A percentile compares a stretch with the other conserved stretches of the same genome.
Conservation (phyloP, 1,139 yeast species). For the Casaregolazyma suthepensis region DNA sequence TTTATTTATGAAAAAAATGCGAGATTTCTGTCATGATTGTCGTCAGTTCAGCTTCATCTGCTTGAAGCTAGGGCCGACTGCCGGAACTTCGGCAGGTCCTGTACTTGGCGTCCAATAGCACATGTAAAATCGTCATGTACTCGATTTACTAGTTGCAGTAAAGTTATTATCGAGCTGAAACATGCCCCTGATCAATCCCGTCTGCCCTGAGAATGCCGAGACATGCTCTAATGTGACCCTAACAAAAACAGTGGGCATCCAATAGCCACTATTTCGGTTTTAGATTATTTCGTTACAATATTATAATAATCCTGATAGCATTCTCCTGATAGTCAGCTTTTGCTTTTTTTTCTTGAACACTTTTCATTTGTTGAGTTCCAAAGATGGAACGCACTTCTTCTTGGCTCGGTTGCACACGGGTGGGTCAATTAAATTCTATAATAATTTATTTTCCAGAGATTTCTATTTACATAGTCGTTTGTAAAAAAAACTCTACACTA, state of each 20-base stretch:
- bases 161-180: not conserved
- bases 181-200: not conserved
- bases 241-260: not conserved
- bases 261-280: not conserved
- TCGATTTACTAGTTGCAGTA: not conserved
- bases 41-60: not conserved
- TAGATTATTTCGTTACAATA: not conserved
- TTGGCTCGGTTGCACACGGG: not conserved
- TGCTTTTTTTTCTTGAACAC: not conserved
- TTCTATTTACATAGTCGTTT: not conserved
- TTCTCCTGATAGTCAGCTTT: not conserved
- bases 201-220: not conserved
- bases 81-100: not conserved
- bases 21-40: not conserved
- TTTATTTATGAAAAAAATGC: not conserved
- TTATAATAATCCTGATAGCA: not conserved
- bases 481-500: no score
- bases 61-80: not conserved
- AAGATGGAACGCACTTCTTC: not conserved
- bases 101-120: not conserved
- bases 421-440: not conserved
- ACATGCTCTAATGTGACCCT: not conserved
- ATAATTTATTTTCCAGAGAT: not conserved
- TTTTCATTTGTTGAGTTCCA: not conserved
- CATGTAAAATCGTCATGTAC: not conserved